Percentiles rank a stretch among this genome's conserved stretches.
phyloP scores from a whole-genome alignment of 2,329 filamentous ascomycete genomes.

The Xylaria sp. region DNA sequence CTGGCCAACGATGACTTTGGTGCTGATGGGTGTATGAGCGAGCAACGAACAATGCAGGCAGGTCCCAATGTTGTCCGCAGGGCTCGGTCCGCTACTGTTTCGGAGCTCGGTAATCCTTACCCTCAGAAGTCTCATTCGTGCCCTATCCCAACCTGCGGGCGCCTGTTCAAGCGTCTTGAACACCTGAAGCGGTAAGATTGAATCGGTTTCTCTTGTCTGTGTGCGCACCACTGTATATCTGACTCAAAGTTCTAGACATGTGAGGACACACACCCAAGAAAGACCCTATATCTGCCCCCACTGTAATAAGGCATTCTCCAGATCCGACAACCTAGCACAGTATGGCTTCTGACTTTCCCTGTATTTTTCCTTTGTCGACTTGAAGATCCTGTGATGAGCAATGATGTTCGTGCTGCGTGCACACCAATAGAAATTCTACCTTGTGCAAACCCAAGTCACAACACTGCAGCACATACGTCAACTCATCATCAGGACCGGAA shows the following conservation, averaged over 20 bases:
- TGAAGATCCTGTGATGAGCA: constrained; percentile 56
- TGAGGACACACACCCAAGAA: constrained; percentile 99
- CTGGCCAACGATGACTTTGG: constrained; percentile 72
- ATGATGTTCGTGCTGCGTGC: constrained; percentile 52
- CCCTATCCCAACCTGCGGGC: constrained; percentile 97
- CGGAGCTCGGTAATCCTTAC: constrained; percentile 90
- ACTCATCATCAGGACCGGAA: constrained; percentile 48
- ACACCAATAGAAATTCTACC: constrained; percentile 46
- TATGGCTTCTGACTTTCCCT: constrained; percentile 65
- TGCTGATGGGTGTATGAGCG: constrained; percentile 67
- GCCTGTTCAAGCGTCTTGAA: constrained; percentile 98
- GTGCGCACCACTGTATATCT: constrained; percentile 58
- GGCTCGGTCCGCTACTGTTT: constrained; percentile 92
- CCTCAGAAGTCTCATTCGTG: constrained; percentile 98
- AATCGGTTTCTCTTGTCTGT: constrained; percentile 55
- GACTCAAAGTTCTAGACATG: constrained; percentile 78
- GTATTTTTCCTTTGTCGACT: constrained; percentile 51
- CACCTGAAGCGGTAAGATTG: constrained; percentile 94
- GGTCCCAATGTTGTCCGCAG: constrained; percentile 83
- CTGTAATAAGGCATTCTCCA: constrained; percentile 98
- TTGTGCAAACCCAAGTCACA: constrained; percentile 49
- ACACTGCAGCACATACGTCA: constrained; percentile 53
- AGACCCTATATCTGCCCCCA: constrained; percentile 97
- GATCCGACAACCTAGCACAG: constrained; percentile 99
- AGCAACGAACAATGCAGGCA: constrained; percentile 76